These are phyloP conservation scores for Cutaneotrichosporon mucoides DNA, from an alignment of 1,284 basidiomycete genomes.

Conservation along the genomic window DNA sequence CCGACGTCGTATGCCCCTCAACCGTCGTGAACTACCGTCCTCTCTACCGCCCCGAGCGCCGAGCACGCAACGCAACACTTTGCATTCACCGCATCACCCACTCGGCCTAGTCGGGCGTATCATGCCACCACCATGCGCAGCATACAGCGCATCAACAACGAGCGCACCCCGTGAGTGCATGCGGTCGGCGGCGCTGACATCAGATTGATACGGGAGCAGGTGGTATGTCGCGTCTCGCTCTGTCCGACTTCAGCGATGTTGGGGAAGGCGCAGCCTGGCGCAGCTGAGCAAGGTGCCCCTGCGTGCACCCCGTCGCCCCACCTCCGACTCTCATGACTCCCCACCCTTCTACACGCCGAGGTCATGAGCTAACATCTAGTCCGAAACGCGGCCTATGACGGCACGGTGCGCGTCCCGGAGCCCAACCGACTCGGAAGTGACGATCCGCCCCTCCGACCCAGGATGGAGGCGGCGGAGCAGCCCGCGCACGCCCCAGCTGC, in stretches of 20 bases:
- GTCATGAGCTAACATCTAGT: not conserved
- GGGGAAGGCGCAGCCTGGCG: too few species aligned
- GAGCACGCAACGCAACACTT: too few species aligned
- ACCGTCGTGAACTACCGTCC: too few species aligned
- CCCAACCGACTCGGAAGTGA: not conserved
- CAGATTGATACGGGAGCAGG: conserved; percentile 2
- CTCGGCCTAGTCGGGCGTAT: too few species aligned
- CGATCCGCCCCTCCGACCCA: not conserved
- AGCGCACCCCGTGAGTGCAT: not conserved
- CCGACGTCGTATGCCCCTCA: too few species aligned
- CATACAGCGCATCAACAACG: not conserved
- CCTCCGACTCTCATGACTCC: not conserved
- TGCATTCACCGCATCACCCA: too few species aligned
- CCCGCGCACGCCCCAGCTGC: not conserved
- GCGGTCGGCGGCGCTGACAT: not conserved
- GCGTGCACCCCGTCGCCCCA: not conserved
- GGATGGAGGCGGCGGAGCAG: too few species aligned
- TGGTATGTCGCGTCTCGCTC: not conserved
- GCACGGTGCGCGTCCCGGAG: too few species aligned
- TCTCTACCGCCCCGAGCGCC: too few species aligned
- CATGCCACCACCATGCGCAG: not conserved
- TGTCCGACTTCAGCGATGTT: not conserved
- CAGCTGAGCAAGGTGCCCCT: too few species aligned
- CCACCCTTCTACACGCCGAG: not conserved
- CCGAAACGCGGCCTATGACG: not conserved